Base-by-base conservation (phyloP, 2,329 filamentous ascomycete species). In the Talaromyces verruculosus region DNA sequence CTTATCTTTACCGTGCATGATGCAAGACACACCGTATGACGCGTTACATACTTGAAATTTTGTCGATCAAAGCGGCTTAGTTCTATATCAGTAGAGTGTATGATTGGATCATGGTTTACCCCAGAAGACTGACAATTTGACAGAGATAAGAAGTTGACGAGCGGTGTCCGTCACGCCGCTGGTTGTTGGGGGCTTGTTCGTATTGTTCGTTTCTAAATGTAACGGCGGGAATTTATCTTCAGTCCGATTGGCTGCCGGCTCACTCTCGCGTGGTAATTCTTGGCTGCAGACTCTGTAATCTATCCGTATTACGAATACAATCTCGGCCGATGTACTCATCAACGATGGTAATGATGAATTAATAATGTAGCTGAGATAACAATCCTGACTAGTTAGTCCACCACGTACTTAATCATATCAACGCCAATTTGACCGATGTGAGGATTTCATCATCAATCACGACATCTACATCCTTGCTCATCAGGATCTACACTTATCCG, bases 301-400 rank as follows among this genome's bases (percentile, higher is more conserved):
- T 19, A 57, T 17, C 10, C 10, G 53, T 57, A 57, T 57, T 57
- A 57, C 53, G n/a, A 8, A 7, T 57, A 57, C 53, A 15, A 15
- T 19, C 8, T 8, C 30, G 33, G n/a, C 53, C 33, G n/a, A 22
- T 15, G 30, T 37, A 25, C 11, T 30, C 17, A n/a, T 22, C 22
- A 22, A 2, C 2, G 47, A 22, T 13, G 33, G 28, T 28, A 25
- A 45, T 28, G 7, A 45, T 60, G 37, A 59, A 60, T 60, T 60
- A 60, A 60, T 60, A 60, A 60, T 60, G 37, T 30, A 53, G 49
- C 25, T 51, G 47, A 33, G 43, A 47, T 47, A 47, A 47, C n/a
- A 45, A 43, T 43, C 41, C 41, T 43, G 10, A 51, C 47, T 30
- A n/a, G 25, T 49, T 2, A 35, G 6, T 1, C n/a, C 28, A 19